Percentiles rank a stretch among this genome's conserved stretches.
Conservation (phyloP, 352 stramenopile genomes). For the Saprolegnia parasitica region DNA sequence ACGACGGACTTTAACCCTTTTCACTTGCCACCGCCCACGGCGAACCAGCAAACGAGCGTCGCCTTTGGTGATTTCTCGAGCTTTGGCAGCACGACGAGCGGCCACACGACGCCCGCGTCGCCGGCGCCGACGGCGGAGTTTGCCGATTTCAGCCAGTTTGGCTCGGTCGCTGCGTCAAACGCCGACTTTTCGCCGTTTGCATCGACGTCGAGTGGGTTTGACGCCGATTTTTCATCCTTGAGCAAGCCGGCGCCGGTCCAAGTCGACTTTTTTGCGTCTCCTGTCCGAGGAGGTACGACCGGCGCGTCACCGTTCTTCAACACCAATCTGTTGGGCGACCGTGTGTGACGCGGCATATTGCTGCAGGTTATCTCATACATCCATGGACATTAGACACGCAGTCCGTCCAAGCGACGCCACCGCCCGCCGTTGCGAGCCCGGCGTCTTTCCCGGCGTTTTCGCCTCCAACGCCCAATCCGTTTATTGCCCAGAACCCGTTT, state of each 20-base stretch:
- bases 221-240: slow-evolving; percentile 39
- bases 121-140: slow-evolving; percentile 28
- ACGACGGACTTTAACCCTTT: slow-evolving; percentile 27
- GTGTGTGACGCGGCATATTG: no score
- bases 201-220: slow-evolving; percentile 38
- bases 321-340: no score
- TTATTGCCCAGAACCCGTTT: slow-evolving; percentile 29
- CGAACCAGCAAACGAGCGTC: slow-evolving; percentile 18
- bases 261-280: slow-evolving; percentile 32
- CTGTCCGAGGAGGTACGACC: slow-evolving; percentile 30
- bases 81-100: slow-evolving; percentile 48
- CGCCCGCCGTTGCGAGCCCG: slow-evolving; percentile 28
- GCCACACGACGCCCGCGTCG: slow-evolving; percentile 29
- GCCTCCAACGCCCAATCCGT: slow-evolving; percentile 16
- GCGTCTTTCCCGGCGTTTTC: slow-evolving; percentile 44
- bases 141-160: slow-evolving; percentile 40
- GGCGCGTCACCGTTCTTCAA: slow-evolving; percentile 29
- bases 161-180: slow-evolving; percentile 21
- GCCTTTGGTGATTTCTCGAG: slow-evolving; percentile 73
- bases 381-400: slow-evolving; percentile 25
- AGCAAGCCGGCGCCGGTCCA: slow-evolving; percentile 30
- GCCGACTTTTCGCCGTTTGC: slow-evolving; percentile 31
- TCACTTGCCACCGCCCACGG: slow-evolving; percentile 8
- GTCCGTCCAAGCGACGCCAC: no score
- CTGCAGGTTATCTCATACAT: slow-evolving; percentile 31